Evolutionary conservation across 2,329 filamentous ascomycete species (phyloP).

Genomic region (Xenosphaeropsis pyriputrescens): DNA sequence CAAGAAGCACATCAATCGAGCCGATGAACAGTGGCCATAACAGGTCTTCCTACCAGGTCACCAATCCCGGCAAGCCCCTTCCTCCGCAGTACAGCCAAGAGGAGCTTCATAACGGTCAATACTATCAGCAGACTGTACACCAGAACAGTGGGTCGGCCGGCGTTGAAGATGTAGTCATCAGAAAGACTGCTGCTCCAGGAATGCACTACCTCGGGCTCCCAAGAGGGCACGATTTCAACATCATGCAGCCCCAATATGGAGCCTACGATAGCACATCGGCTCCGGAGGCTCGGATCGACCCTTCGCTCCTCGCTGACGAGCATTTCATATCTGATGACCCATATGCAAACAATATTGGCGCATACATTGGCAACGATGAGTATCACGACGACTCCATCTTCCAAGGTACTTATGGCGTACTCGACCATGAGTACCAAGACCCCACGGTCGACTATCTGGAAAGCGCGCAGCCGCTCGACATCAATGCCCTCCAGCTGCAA

Average conservation of each 20-base stretch:
- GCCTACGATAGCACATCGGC: slow-evolving; percentile 5
- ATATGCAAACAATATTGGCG: slow-evolving; percentile 7
- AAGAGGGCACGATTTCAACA: slow-evolving; percentile 17
- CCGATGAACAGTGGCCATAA: slow-evolving; percentile 17
- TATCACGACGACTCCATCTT: slow-evolving; percentile 10
- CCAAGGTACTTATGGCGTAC: slow-evolving; percentile 4
- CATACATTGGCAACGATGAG: slow-evolving; percentile 10
- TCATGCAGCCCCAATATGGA: slow-evolving; percentile 11
- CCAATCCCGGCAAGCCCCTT: slow-evolving; percentile 31
- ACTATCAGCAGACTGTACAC: slow-evolving; percentile 26
- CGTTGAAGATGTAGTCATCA: slow-evolving; percentile 27
- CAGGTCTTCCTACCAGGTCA: slow-evolving; percentile 32
- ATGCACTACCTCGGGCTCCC: slow-evolving; percentile 21
- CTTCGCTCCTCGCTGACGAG: slow-evolving; percentile 11
- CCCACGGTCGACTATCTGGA: slow-evolving; percentile 10
- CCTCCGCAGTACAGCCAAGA: slow-evolving; percentile 27
- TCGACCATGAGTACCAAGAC: slow-evolving; percentile 6
- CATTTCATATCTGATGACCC: slow-evolving; percentile 6
- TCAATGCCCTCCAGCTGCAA: slow-evolving; percentile 9
- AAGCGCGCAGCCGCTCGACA: slow-evolving; percentile 8
- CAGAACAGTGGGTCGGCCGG: slow-evolving; percentile 7
- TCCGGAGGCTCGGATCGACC: slow-evolving; percentile 13
- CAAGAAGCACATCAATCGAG: slow-evolving; percentile 15
- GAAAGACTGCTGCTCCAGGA: slow-evolving; percentile 19
- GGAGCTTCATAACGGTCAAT: slow-evolving; percentile 28